Conservation (phyloP, 805 yeast species). For the Barnettozyma siamensis region DNA sequence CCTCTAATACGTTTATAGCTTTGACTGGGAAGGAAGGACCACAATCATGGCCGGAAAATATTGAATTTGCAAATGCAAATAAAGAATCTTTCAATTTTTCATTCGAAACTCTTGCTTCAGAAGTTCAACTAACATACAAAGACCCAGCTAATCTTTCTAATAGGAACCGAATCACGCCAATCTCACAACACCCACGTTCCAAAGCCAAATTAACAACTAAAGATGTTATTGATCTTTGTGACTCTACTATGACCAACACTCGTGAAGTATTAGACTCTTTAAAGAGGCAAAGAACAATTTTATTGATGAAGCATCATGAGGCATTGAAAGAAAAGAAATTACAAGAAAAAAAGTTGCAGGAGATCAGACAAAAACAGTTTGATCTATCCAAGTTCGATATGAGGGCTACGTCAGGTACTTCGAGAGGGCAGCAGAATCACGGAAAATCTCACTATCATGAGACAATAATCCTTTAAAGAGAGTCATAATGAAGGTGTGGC, state of each 20-base stretch:
- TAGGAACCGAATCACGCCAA: not conserved
- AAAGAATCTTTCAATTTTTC: slow-evolving; percentile 17
- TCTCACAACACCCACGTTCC: not conserved
- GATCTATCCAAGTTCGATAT: slow-evolving; percentile 5
- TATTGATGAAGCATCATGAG: slow-evolving; percentile 12
- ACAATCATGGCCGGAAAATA: slow-evolving; percentile 8
- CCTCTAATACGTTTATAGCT: too few relatives aligned
- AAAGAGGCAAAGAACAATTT: slow-evolving; percentile 21
- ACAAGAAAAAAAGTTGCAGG: slow-evolving; percentile 10
- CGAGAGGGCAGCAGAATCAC: too few relatives aligned
- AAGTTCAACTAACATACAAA: slow-evolving; percentile 15
- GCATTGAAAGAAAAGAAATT: slow-evolving; percentile 12
- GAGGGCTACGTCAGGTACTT: not conserved
- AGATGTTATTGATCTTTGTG: slow-evolving; percentile 21
- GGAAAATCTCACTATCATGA: too few relatives aligned
- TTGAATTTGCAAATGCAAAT: slow-evolving; percentile 1
- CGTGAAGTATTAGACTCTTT: slow-evolving; percentile 19
- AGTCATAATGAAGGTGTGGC: too few relatives aligned
- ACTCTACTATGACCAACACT: slow-evolving; percentile 21
- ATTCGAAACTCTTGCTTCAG: slow-evolving; percentile 22
- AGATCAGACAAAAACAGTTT: slow-evolving; percentile 12
- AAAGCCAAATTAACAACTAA: slow-evolving; percentile 12
- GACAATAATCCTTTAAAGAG: too few relatives aligned
- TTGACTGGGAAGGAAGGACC: slow-evolving; percentile 10
- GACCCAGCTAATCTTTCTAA: not conserved